Evolutionary conservation across 345 rosid genomes (phyloP).

Genomic region (Reutealis trisperma): DNA sequence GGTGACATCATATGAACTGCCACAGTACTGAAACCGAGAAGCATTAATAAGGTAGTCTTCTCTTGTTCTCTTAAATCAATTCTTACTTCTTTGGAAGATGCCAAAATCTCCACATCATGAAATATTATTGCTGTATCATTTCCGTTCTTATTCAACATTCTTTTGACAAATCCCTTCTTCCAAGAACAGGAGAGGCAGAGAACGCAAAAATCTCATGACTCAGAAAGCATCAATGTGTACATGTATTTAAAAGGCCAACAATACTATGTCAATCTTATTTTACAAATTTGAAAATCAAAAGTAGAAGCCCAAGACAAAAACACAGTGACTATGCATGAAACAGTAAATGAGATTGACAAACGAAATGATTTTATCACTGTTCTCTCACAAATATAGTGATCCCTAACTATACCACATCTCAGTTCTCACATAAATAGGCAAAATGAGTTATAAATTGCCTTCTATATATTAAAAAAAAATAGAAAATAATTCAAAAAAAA

Average conservation of each 20-base stretch:
- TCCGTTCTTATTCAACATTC: background rate
- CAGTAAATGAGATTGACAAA: background rate
- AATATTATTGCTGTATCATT: background rate
- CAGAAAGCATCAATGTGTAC: background rate
- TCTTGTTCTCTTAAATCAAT: background rate
- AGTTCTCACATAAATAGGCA: background rate
- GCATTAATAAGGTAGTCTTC: background rate
- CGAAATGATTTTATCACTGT: background rate
- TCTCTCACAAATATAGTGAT: background rate
- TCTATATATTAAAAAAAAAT: no score
- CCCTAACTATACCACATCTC: background rate
- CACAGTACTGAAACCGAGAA: background rate
- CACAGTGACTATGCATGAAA: background rate
- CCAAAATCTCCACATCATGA: background rate
- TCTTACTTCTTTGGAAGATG: background rate
- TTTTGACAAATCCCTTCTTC: slow-evolving; percentile 1
- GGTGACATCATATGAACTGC: background rate
- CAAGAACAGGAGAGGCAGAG: background rate
- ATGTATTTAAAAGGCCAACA: background rate
- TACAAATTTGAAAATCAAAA: background rate
- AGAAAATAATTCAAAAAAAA: no score
- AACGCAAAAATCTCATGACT: background rate
- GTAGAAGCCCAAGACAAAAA: background rate
- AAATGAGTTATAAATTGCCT: background rate
- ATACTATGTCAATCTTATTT: background rate